A percentile compares a stretch with the other conserved stretches of the same genome.
Conservation (phyloP, 768 basidiomycete species). For the Agrocybe pediades region DNA sequence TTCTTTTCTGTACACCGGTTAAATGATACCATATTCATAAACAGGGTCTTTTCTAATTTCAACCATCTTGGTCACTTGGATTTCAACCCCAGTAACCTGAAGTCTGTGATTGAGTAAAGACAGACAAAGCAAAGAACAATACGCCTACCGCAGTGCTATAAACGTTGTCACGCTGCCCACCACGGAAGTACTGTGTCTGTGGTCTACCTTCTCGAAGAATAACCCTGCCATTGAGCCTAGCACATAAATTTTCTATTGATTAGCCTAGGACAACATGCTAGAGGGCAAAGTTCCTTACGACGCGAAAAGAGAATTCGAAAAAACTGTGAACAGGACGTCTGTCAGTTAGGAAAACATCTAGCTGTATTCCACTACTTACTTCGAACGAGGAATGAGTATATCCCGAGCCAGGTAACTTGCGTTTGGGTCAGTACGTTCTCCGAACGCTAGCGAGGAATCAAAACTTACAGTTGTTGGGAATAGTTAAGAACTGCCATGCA, state of each 20-base stretch:
- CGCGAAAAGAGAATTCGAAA: slow-evolving; percentile 12
- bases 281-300: slow-evolving; percentile 1
- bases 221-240: slow-evolving; percentile 9
- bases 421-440: background rate
- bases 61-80: slow-evolving; percentile 2
- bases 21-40: slow-evolving; percentile 15
- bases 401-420: slow-evolving; percentile 3
- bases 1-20: too few species aligned
- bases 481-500: slow-evolving; percentile 1
- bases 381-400: slow-evolving; percentile 3
- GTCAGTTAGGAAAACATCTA: background rate
- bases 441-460: background rate
- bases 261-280: background rate
- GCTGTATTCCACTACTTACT: background rate
- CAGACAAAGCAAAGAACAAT: background rate
- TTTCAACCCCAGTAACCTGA: background rate
- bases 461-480: slow-evolving; percentile 6
- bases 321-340: background rate
- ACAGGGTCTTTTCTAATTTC: background rate
- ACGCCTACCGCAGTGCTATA: background rate
- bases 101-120: background rate
- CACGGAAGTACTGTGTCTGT: background rate
- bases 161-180: background rate
- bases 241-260: too few species aligned
- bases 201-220: slow-evolving; percentile 1